Base-by-base conservation (phyloP, 164 flowering plant genomes). In the Kalanchoe fedtschenkoi region DNA sequence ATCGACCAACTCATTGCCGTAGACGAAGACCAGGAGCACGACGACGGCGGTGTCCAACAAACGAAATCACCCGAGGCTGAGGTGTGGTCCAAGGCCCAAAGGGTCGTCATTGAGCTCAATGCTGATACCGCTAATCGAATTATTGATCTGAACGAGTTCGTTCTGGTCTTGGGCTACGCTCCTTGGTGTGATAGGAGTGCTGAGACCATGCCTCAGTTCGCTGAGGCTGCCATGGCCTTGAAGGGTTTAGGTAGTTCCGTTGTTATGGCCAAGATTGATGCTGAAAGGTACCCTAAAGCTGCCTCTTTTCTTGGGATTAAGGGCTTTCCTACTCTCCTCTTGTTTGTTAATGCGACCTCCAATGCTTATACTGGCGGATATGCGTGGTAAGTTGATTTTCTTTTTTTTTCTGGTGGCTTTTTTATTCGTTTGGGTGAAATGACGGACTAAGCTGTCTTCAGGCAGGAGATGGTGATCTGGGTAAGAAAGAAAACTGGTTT, bases 101-200 rank as follows among this genome's bases (percentile, higher is more conserved):
- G 61, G 34, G 11, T 58, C 5, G 61, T 58, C 6, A 39, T 58
- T 58, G 61, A 58, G 41, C 41, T 58, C 21, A 58, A 58, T 22
- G 39, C 55, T 62, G 42, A 55, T 13, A 64, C 5, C 38, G 35
- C 76, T 11, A 77, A 77, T 74, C 71, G 75, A 66, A 67, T 76
- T 1, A 76, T 90, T 67, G 84, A 81, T 26, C 74, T 54, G 43
- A 82, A 83, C 73, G 89, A 87, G 80, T 87, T 34, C 70, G 96
- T 90, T 59, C 24, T 93, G 64, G 77, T 93, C 53, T 71, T 93
- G 73, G 98, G 98, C 10, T 90, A 85, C 68, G 91, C 98, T 17
- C 95, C 98, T 29, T 93, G 98, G 97, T 83, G 91, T 62, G 65
- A 65, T 3, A 80, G 93, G 65, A 92, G 98, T 68, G 97, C 96